Evolutionary conservation across 2,329 filamentous ascomycete species (phyloP).

Genomic region (Knufia petricola): DNA sequence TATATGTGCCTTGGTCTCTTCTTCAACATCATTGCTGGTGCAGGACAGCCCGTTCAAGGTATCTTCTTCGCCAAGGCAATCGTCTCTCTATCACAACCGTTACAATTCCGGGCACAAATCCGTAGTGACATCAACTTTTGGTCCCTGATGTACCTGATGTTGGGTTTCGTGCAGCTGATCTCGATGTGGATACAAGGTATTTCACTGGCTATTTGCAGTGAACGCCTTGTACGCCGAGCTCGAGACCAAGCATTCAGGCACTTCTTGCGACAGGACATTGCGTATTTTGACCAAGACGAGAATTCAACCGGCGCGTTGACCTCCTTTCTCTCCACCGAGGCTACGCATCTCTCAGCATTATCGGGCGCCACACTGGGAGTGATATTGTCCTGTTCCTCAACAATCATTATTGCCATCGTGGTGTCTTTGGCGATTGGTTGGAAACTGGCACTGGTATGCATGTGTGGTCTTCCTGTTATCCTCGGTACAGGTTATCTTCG

Average conservation of each 20-base stretch:
- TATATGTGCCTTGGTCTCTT: conserved; percentile 64
- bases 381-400: conserved; percentile 69
- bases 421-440: conserved; percentile 69
- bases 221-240: conserved; percentile 72
- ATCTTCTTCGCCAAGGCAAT: conserved; percentile 89
- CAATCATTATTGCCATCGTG: conserved; percentile 62
- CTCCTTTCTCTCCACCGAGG: conserved; percentile 79
- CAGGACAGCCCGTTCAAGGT: conserved; percentile 65
- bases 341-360: conserved; percentile 78
- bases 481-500: conserved; percentile 76
- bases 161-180: conserved; percentile 64
- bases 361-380: conserved; percentile 83
- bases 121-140: conserved; percentile 71
- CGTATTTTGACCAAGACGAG: conserved; percentile 81
- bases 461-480: conserved; percentile 65
- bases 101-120: conserved; percentile 44
- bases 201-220: conserved; percentile 76
- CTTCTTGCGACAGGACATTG: conserved; percentile 85
- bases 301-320: conserved; percentile 85
- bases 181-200: conserved; percentile 60
- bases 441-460: conserved; percentile 79
- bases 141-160: conserved; percentile 79
- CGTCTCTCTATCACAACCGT: conserved; percentile 54
- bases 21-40: conserved; percentile 68
- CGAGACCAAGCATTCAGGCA: conserved; percentile 73